Evolutionary conservation across 176 grass and related monocot species (phyloP).

Genomic region (Hsuehochloa calcarea): DNA sequence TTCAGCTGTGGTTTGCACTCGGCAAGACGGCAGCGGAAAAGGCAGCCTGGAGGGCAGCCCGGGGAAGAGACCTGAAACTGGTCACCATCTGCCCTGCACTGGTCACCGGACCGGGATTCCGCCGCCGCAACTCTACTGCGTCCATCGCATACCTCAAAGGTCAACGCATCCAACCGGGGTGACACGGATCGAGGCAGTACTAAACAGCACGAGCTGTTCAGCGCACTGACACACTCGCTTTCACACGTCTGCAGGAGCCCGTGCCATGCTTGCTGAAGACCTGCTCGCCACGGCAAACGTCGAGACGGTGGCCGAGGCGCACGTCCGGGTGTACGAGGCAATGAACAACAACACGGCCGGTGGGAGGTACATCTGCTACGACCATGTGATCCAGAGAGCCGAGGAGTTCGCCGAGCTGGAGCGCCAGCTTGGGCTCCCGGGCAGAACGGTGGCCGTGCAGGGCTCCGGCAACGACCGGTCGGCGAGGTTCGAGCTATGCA

Average conservation of each 20-base stretch:
- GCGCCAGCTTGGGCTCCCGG: constrained; percentile 72
- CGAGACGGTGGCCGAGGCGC: constrained; percentile 73
- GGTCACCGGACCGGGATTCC: constrained; percentile 81
- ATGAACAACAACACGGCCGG: constrained; percentile 75
- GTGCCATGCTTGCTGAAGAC: constrained; percentile 72
- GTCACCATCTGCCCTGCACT: constrained; percentile 80
- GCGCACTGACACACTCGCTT: background rate
- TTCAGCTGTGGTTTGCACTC: constrained; percentile 88
- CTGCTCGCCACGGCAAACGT: constrained; percentile 75
- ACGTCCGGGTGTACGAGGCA: constrained; percentile 73
- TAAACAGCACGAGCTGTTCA: background rate
- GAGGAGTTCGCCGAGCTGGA: constrained; percentile 78
- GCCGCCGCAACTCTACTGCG: constrained; percentile 74
- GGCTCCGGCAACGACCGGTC: constrained; percentile 31
- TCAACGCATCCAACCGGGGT: too few species aligned
- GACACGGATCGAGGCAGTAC: too few species aligned
- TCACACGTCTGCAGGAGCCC: constrained; percentile 42
- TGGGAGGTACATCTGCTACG: constrained; percentile 90
- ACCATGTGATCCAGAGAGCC: constrained; percentile 56
- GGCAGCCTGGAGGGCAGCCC: constrained; percentile 79
- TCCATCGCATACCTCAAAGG: constrained; percentile 99
- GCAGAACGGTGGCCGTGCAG: constrained; percentile 29
- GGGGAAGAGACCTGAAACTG: constrained; percentile 84
- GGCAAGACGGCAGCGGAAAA: constrained; percentile 96
- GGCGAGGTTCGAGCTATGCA: constrained; percentile 77